These are phyloP conservation scores for Ophiostoma sp. DNA, from an alignment of 2,329 filamentous ascomycete genomes.

Conservation along the genomic window DNA sequence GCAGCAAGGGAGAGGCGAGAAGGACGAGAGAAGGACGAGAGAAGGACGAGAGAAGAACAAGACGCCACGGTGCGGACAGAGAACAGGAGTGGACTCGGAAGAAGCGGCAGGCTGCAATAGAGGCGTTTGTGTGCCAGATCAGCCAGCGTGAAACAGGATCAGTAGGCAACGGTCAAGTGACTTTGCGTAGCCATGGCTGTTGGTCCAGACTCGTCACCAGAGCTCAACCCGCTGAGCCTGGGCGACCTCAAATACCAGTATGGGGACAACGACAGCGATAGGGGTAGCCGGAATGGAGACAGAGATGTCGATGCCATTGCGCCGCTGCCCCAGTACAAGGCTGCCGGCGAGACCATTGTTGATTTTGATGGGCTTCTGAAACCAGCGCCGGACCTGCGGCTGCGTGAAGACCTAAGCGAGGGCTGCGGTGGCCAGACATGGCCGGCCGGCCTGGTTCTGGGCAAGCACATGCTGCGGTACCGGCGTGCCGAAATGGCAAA, in stretches of 20 bases:
- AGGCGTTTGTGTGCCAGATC: background rate
- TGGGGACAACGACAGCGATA: slow-evolving; percentile 26
- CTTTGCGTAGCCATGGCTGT: slow-evolving; percentile 4
- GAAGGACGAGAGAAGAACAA: background rate
- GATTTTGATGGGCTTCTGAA: slow-evolving; percentile 64
- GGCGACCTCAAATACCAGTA: slow-evolving; percentile 27
- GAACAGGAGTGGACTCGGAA: background rate
- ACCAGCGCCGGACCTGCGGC: slow-evolving; percentile 58
- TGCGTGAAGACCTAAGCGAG: slow-evolving; percentile 78
- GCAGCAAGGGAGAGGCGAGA: slow-evolving; percentile 8
- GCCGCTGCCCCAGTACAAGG: slow-evolving; percentile 56
- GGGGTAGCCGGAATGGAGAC: slow-evolving; percentile 12
- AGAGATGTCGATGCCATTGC: slow-evolving; percentile 42
- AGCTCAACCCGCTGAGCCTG: slow-evolving; percentile 47
- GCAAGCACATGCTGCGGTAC: slow-evolving; percentile 76
- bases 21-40: background rate
- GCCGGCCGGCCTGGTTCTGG: slow-evolving; percentile 86
- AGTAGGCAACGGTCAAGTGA: slow-evolving; percentile 9
- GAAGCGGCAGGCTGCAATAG: background rate
- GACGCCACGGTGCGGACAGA: background rate
- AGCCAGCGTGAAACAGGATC: background rate
- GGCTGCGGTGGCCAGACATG: slow-evolving; percentile 92
- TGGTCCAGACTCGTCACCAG: slow-evolving; percentile 39
- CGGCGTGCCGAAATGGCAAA: slow-evolving; percentile 57
- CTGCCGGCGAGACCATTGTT: slow-evolving; percentile 46